These are phyloP conservation scores for Lachnum nothofagi DNA, from an alignment of 2,329 filamentous ascomycete genomes.

Conservation along the genomic window DNA sequence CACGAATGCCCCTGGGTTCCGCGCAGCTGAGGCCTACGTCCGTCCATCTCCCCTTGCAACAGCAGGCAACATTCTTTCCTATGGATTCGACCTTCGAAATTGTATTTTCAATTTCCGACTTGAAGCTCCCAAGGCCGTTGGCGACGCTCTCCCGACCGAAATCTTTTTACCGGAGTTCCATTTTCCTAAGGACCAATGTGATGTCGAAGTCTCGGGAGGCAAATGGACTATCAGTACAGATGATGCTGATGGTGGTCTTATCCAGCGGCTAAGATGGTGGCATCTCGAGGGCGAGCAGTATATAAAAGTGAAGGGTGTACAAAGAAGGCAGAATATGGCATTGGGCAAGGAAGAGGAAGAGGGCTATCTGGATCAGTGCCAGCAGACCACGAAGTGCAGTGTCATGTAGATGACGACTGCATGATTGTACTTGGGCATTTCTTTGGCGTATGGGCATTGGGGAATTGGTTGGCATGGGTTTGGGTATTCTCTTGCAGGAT, in stretches of 20 bases:
- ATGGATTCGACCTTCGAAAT: conserved; percentile 76
- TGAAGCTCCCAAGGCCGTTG: conserved; percentile 52
- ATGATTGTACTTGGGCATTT: conserved; percentile 9
- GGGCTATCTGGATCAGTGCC: conserved; percentile 70
- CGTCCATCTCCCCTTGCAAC: conserved; percentile 75
- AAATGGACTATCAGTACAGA: conserved; percentile 82
- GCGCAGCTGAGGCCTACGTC: conserved; percentile 89
- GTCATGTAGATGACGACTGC: conserved; percentile 40
- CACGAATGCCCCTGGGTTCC: conserved; percentile 65
- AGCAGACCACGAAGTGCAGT: conserved; percentile 42
- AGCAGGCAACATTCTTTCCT: conserved; percentile 63
- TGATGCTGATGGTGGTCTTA: conserved; percentile 60
- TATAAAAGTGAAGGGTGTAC: conserved; percentile 69
- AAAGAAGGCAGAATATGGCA: conserved; percentile 56
- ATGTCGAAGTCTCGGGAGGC: conserved; percentile 73
- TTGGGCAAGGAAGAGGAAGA: conserved; percentile 55
- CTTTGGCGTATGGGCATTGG: conserved; percentile 4
- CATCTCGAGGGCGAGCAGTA: conserved; percentile 79
- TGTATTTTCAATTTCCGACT: conserved; percentile 73
- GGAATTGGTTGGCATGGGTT: neutral
- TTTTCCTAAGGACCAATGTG: conserved; percentile 70
- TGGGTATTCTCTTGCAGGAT: neutral
- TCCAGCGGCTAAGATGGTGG: conserved; percentile 88
- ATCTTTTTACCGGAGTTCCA: conserved; percentile 89
- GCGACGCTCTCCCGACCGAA: conserved; percentile 66